Conservation (phyloP, 768 basidiomycete genomes). For the Xerocomellus dryophilus region DNA sequence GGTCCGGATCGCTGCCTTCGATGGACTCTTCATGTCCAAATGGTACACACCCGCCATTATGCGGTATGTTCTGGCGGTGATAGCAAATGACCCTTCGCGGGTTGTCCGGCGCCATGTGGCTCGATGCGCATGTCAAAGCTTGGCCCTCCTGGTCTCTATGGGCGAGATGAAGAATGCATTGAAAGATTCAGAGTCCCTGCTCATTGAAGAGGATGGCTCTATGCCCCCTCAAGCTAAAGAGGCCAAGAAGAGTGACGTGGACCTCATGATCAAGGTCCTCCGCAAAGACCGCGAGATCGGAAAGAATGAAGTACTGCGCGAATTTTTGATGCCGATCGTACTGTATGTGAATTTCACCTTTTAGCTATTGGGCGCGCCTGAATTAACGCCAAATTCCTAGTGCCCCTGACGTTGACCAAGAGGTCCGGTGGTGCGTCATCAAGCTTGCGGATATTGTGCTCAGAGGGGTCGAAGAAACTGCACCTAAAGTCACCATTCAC, state of each 20-base stretch:
- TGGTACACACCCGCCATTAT: constrained; percentile 84
- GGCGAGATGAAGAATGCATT: constrained; percentile 80
- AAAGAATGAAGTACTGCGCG: constrained; percentile 73
- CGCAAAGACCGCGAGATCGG: constrained; percentile 85
- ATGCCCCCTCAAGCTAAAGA: constrained; percentile 68
- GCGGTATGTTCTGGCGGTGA: constrained; percentile 83
- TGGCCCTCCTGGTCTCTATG: constrained; percentile 82
- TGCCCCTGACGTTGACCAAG: constrained; percentile 73
- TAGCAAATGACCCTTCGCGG: constrained; percentile 82
- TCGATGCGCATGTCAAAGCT: constrained; percentile 77
- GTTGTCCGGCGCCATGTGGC: constrained; percentile 85
- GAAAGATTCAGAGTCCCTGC: constrained; percentile 72
- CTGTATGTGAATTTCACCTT: constrained; percentile 50
- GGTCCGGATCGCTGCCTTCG: constrained; percentile 91
- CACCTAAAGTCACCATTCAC: constrained; percentile 85
- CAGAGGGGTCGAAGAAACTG: constrained; percentile 74
- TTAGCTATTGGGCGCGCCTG: background rate
- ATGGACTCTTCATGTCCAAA: constrained; percentile 85
- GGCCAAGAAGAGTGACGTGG: constrained; percentile 77
- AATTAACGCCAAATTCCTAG: constrained; percentile 36
- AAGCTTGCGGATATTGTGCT: constrained; percentile 90
- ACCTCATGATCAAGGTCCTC: constrained; percentile 81
- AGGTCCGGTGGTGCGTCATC: constrained; percentile 87
- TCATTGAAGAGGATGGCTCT: constrained; percentile 85
- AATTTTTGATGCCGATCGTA: constrained; percentile 77